Conservation (phyloP, 176 grass and related monocot genomes). For the Aegilops bicornis region DNA sequence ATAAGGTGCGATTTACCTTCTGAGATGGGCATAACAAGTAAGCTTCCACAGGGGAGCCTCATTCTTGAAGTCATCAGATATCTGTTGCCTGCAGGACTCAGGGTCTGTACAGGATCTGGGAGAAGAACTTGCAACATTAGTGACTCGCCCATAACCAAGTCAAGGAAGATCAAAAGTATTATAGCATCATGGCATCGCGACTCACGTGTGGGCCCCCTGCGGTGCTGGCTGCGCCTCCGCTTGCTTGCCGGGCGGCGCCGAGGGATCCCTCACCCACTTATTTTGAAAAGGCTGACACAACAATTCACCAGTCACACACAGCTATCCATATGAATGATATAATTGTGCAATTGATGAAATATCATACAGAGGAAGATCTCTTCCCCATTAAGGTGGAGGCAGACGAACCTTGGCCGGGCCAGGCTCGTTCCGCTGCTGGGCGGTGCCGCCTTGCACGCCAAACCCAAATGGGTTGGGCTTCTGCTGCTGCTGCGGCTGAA, state of each 20-base stretch:
- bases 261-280: slow-evolving; percentile 65
- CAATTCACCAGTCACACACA: slow-evolving; percentile 14
- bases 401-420: slow-evolving; percentile 27
- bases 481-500: slow-evolving; percentile 66
- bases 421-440: slow-evolving; percentile 36
- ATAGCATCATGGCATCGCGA: not conserved
- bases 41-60: slow-evolving; percentile 92
- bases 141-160: not conserved
- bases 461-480: slow-evolving; percentile 83
- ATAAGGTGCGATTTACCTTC: slow-evolving; percentile 35
- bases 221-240: slow-evolving; percentile 34
- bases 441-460: slow-evolving; percentile 49
- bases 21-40: slow-evolving; percentile 83
- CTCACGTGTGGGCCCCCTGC: slow-evolving; percentile 63
- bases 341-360: not conserved
- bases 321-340: not conserved
- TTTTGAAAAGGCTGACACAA: slow-evolving; percentile 80
- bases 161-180: not conserved
- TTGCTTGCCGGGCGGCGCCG: slow-evolving; percentile 43
- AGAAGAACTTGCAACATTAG: not conserved
- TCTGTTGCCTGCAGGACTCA: slow-evolving; percentile 68
- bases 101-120: slow-evolving; percentile 69
- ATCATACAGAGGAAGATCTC: not conserved
- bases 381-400: not conserved
- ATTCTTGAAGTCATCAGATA: slow-evolving; percentile 83